Evolutionary conservation across 306 rosid genomes (phyloP), one percentile per base, ranked within the genome.

Genomic region (Inga leiocalycina): DNA sequence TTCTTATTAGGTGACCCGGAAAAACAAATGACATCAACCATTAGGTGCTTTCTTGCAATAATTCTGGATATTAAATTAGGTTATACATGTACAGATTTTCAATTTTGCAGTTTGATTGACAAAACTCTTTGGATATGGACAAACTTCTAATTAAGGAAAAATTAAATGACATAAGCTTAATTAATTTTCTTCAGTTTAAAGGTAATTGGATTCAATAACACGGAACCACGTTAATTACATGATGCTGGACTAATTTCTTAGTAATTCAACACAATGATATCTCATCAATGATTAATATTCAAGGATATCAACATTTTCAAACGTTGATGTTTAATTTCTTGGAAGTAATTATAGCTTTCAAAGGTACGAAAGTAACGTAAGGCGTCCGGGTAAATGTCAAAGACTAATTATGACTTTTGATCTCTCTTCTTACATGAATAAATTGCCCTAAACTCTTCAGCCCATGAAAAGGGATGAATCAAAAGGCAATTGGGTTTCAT

Each of bases 171-270:
- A 80, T 80, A 84, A 87, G 24, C 82, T 83, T 41, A 20, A n/a
- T 41, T 35, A 37, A 10, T 22, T 61, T 39, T 65, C 83, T 64
- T 59, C 80, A 83, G 75, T 73, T 65, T 65, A 78, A 80, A 83
- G 79, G 70, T 85, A 77, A 78, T 84, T 76, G 81, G 77, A 79
- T 86, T 84, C 78, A 77, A 74, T 32, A 69, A 77, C 87, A 87
- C 86, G 86, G 64, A 39, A 83, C 61, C 69, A 41, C 54, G 84
- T 82, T 82, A 84, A 80, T 81, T 80, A 77, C 82, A 61, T 73
- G 82, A 67, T 84, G 74, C 48, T 69, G 34, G 65, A 78, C 73
- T 80, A 78, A 87, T 68, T 84, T 79, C 34, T 83, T 77, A 70
- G 5, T 56, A 8, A 20, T 79, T 79, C 51, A 64, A 59, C 64